Evolutionary conservation across 495 filamentous ascomycete species (phyloP).

Genomic region (Neurospora tetrasperma): DNA sequence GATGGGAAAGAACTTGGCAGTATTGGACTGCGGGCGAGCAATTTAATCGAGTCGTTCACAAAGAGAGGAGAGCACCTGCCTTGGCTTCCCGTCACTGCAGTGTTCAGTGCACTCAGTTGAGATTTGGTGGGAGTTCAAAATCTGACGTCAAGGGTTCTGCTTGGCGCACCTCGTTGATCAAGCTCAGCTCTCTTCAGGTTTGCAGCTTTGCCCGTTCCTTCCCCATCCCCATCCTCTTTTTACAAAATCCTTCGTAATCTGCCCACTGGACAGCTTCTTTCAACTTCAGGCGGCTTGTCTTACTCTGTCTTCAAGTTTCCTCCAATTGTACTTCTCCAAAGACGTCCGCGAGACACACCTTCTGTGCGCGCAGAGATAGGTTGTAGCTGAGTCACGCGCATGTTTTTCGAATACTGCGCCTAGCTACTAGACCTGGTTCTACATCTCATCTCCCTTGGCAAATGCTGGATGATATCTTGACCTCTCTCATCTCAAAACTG

Average conservation of each 20-base stretch:
- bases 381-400: neutral
- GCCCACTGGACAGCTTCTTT: neutral
- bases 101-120: neutral
- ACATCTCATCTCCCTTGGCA: neutral
- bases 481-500: neutral
- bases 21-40: too few species aligned
- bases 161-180: neutral
- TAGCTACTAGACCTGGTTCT: neutral
- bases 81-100: neutral
- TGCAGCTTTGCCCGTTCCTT: neutral
- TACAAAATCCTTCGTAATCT: neutral
- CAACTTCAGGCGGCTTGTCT: neutral
- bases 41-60: neutral
- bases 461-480: neutral
- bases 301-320: neutral
- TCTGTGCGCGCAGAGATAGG: neutral
- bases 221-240: neutral
- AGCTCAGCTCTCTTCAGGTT: neutral
- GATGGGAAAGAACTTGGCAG: too few species aligned
- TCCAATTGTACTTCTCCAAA: neutral
- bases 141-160: neutral
- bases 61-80: neutral
- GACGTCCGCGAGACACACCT: neutral
- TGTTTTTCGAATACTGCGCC: neutral
- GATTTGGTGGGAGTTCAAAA: neutral